These are phyloP conservation scores for Rubia yunnanensis DNA, from an alignment of 257 asterid genomes.

Conservation along the genomic window DNA sequence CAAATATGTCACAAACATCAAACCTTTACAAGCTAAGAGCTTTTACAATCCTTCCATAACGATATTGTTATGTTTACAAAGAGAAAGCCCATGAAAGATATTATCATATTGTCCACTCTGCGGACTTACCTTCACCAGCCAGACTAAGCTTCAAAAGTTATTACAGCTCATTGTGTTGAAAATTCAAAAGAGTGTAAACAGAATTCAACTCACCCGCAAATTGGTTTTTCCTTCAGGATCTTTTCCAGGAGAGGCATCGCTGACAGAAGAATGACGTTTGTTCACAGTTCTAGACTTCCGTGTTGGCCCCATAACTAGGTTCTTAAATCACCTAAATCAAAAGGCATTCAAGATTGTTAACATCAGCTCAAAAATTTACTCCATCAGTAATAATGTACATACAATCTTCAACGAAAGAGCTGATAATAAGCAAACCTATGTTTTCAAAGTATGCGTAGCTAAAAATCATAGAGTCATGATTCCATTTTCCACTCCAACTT, in stretches of 20 bases:
- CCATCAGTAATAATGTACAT: background rate
- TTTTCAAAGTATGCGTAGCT: background rate
- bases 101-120: background rate
- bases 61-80: background rate
- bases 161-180: background rate
- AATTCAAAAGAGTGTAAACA: conserved; percentile 14
- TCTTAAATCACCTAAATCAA: conserved; percentile 18
- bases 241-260: conserved; percentile 57
- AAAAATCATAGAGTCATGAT: background rate
- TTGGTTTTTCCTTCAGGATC: conserved; percentile 52
- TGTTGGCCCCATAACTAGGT: conserved; percentile 52
- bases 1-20: background rate
- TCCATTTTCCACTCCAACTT: background rate
- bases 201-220: conserved; percentile 47
- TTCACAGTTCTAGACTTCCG: conserved; percentile 56
- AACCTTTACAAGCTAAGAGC: background rate
- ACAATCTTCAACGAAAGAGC: background rate
- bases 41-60: background rate
- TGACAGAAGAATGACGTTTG: conserved; percentile 37
- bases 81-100: background rate
- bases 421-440: background rate
- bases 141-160: background rate
- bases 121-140: background rate
- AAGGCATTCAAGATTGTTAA: background rate
- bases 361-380: background rate